Evolutionary conservation across 257 asterid genomes (phyloP), one percentile per base, ranked within the genome.

Genomic region (Anisodus tanguticus): DNA sequence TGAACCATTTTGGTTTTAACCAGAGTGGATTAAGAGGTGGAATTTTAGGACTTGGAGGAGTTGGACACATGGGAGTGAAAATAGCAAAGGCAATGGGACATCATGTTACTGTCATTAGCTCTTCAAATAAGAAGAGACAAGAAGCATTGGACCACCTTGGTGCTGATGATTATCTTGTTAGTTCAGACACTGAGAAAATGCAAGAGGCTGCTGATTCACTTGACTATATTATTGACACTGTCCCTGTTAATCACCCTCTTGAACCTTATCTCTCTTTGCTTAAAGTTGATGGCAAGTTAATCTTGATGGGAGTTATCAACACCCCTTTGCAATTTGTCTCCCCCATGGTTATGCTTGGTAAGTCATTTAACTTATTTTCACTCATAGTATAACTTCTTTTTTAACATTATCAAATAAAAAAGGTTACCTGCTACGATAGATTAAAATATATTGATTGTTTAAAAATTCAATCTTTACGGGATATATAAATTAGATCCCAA

Each of bases 1-100:
- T 96, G 55, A 90, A 90, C 83, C 99, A 96, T 88, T 96, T 93
- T 66, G 97, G 97, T 26, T 85, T 90, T 4, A 94, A 83, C 54
- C 39, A 88, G 74, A 91, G 94, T 63, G 99, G 98, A 12, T 84
- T 96, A 41, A 87, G 93, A 84, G 99, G 99, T 16, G 99, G 83
- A 1, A 91, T 96, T 7, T 79, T 94, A 81, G 99, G 99, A 47
- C 97, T 96, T 0, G 98, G 99, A 31, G 99, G 99, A 2, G 99
- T 96, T 31, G 99, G 99, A 8, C 99, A 96, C 68, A 94, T 96
- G 98, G 99, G 98, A 13, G 99, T 96, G 78, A 94, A 90, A 84
- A 90, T 96, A 60, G 99, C 98, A 1, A 96, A 96, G 86, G 98
- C 98, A 45, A 89, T 96, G 94, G 97, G 97, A 13, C 99, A 96